Evolutionary conservation across 129 eudicot species (phyloP), one percentile per base, ranked within the genome.

Genomic region (Heracleum sosnowskyi): DNA sequence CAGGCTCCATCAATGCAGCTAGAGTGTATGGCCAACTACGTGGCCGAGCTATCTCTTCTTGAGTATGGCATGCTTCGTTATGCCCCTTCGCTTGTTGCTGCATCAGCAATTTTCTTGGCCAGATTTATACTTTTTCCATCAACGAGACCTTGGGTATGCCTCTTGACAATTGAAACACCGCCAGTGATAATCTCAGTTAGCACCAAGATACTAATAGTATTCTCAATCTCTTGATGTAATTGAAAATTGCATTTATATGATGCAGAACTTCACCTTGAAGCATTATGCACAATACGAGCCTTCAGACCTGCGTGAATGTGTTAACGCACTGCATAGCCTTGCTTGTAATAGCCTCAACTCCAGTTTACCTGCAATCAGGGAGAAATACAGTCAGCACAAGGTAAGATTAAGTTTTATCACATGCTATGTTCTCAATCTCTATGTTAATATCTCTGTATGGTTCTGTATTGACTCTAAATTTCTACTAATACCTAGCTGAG

Each of bases 341-440:
- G 88, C 86, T 75, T 86, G 87, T 45, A 89, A 83, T 47, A 88
- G 86, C 64, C 76, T 73, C 7, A 83, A 31, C 83, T 90, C 97
- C 26, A 85, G 86, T 81, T 81, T 95, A 80, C 97, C 97, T n/a
- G 99, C 99, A 57, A 83, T 95, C 47, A 84, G 99, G 76, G 97
- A 95, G 85, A 95, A 95, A 82, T 95, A 95, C 85, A 90, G 92
- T 57, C 99, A 92, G 83, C 99, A 95, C 78, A 95, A 95, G 96
- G 97, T 94, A 62, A 18, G 80, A 35, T 4, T 36, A 40, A 7
- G 10, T 4, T 36, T 37, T 37, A 37, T 7, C 40, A 3, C 40
- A 37, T 37, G 40, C 40, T 37, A 3, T 37, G 5, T 37, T 37
- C 40, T 3, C 40, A 37, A 2, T 37, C 40, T 37, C 40, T 37